phyloP scores from a whole-genome alignment of 2,329 filamentous ascomycete genomes.

The Zopfia rhizophila region DNA sequence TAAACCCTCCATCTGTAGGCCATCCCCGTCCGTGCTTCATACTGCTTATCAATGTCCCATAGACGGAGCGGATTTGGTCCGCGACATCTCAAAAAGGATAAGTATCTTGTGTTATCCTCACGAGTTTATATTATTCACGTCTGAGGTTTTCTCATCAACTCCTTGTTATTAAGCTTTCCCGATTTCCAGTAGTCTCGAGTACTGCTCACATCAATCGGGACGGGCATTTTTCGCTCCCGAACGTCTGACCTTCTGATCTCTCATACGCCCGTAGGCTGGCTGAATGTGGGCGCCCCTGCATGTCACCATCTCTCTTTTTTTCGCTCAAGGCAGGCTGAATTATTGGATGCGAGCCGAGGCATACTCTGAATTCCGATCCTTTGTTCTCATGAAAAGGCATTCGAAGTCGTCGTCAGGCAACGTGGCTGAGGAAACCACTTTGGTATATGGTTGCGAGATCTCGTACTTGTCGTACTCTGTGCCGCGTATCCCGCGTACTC shows the following conservation, averaged over 20 bases:
- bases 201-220: slow-evolving; percentile 5
- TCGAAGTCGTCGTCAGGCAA: slow-evolving; percentile 37
- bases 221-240: slow-evolving; percentile 12
- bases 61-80: slow-evolving; percentile 11
- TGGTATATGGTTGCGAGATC: slow-evolving; percentile 36
- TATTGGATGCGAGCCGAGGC: slow-evolving; percentile 12
- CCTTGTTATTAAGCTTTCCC: slow-evolving; percentile 11
- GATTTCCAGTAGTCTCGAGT: slow-evolving; percentile 5
- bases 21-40: slow-evolving; percentile 23
- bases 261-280: slow-evolving; percentile 8
- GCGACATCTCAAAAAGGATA: neutral
- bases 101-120: slow-evolving; percentile 1
- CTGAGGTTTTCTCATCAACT: slow-evolving; percentile 20
- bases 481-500: slow-evolving; percentile 26
- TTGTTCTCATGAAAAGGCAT: neutral
- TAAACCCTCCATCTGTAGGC: slow-evolving; percentile 17
- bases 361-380: slow-evolving; percentile 6
- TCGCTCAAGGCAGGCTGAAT: no score
- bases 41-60: slow-evolving; percentile 34
- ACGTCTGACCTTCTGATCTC: slow-evolving; percentile 1
- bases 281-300: no score
- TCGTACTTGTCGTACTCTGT: slow-evolving; percentile 30
- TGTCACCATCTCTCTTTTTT: no score
- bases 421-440: slow-evolving; percentile 40
- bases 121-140: slow-evolving; percentile 2